Evolutionary conservation across 169 alveolate genomes (phyloP).

Genomic region (Eimeria necatrix): DNA sequence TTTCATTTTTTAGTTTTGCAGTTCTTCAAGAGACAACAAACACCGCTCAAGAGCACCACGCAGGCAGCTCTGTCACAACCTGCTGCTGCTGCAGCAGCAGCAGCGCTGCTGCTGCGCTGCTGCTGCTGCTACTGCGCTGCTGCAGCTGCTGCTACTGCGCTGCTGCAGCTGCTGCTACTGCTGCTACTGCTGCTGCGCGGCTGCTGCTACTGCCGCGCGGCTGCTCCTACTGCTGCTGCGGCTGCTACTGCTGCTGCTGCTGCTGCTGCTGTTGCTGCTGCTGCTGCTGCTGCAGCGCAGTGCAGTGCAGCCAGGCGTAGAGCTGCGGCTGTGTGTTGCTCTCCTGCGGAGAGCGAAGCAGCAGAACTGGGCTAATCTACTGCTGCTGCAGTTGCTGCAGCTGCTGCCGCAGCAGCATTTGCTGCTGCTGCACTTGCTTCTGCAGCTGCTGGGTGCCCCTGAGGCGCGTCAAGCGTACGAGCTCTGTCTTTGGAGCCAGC

Average conservation of each 20-base stretch:
- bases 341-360: background rate
- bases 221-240: background rate
- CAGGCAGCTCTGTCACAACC: no score
- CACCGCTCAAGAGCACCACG: no score
- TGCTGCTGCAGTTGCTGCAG: background rate
- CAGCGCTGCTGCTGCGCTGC: no score
- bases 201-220: no score
- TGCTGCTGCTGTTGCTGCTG: background rate
- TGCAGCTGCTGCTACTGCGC: background rate
- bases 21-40: no score
- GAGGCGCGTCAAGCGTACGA: no score
- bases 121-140: no score
- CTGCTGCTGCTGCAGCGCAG: constrained; percentile 54
- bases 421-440: background rate
- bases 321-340: background rate
- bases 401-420: background rate
- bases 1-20: no score
- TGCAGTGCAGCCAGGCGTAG: background rate
- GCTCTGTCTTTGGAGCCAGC: no score
- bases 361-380: background rate
- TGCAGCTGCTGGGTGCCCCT: background rate
- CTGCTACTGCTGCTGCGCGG: background rate
- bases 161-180: background rate
- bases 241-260: background rate
- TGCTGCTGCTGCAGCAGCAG: no score